These are phyloP conservation scores for Lepidium aucheri DNA, from an alignment of 345 rosid species.

Conservation along the genomic window DNA sequence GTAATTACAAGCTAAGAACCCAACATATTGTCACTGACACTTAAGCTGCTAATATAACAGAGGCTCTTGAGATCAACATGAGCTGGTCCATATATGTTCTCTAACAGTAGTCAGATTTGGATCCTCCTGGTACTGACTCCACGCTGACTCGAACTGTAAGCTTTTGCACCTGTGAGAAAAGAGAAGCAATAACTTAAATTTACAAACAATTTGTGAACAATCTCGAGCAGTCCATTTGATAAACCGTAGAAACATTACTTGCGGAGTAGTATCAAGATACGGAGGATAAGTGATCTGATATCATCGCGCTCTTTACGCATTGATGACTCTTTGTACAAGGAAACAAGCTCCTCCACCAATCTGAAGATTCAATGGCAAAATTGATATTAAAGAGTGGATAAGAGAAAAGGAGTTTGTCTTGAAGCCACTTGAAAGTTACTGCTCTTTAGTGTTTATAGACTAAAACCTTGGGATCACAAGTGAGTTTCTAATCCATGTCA, in stretches of 20 bases:
- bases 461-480: slow-evolving; percentile 55
- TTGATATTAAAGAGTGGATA: background rate
- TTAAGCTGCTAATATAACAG: background rate
- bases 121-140: slow-evolving; percentile 63
- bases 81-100: slow-evolving; percentile 3
- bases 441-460: background rate
- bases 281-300: slow-evolving; percentile 45
- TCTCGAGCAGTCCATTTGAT: background rate
- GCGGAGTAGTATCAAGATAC: slow-evolving; percentile 54
- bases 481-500: slow-evolving; percentile 88
- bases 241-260: slow-evolving; percentile 38
- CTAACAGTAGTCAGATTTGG: slow-evolving; percentile 40
- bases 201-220: background rate
- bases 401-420: background rate
- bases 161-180: slow-evolving; percentile 51
- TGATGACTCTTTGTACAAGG: slow-evolving; percentile 61
- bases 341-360: slow-evolving; percentile 72
- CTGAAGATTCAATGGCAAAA: slow-evolving; percentile 29
- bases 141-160: slow-evolving; percentile 46
- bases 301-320: slow-evolving; percentile 53
- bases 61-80: background rate
- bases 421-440: background rate
- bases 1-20: background rate
- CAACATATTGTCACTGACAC: background rate
- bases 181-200: background rate